phyloP scores from a whole-genome alignment of 208 protist species.

The Leishmania turanica region DNA sequence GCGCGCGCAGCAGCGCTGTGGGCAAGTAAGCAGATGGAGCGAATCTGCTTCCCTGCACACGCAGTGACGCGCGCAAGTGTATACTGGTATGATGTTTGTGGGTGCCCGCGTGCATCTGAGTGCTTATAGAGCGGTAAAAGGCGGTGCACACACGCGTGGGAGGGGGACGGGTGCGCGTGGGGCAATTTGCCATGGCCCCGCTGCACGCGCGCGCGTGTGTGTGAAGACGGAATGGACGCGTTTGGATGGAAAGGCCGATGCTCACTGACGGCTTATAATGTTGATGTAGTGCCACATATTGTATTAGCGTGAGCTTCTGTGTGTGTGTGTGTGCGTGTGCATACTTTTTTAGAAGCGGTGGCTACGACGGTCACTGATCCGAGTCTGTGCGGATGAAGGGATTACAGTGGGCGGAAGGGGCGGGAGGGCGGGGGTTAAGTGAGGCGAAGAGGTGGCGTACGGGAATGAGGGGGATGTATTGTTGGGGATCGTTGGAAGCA shows the following conservation, averaged over 20 bases:
- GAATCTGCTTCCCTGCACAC: neutral
- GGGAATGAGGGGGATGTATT: neutral
- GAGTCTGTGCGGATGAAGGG: neutral
- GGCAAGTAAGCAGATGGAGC: conserved; percentile 14
- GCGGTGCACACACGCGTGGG: neutral
- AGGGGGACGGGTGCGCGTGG: neutral
- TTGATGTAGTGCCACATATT: neutral
- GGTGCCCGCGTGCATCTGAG: neutral
- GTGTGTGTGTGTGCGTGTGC: conserved; percentile 1
- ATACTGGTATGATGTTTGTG: neutral
- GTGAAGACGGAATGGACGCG: neutral
- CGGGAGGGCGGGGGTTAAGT: neutral
- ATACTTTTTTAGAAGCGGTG: neutral
- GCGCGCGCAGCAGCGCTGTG: conserved; percentile 25
- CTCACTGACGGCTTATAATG: neutral
- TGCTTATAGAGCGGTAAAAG: neutral
- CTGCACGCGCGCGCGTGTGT: neutral
- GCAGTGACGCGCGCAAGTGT: neutral
- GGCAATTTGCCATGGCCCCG: neutral
- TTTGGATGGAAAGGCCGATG: neutral
- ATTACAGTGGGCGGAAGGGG: neutral
- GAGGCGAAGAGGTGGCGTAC: neutral
- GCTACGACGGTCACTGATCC: neutral
- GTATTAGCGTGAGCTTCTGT: neutral
- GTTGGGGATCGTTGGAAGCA: neutral